These are phyloP conservation scores for Canariomyces notabilis DNA, from an alignment of 2,329 filamentous ascomycete genomes.

Conservation along the genomic window DNA sequence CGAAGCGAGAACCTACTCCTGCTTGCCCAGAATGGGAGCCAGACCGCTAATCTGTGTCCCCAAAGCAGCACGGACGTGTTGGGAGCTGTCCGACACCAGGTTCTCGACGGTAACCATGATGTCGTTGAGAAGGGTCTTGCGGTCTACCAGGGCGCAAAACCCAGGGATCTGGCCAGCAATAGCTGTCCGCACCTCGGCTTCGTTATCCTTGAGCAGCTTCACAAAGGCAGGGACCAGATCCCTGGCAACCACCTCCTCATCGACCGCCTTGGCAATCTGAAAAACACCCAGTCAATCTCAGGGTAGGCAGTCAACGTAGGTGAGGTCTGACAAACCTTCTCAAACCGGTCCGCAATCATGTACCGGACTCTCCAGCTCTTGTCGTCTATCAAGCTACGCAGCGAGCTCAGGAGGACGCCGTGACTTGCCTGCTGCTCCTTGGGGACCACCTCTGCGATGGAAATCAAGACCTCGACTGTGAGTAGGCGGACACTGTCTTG, in stretches of 20 bases:
- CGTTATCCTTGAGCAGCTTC: slow-evolving; percentile 94
- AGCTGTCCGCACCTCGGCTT: slow-evolving; percentile 94
- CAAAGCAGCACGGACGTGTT: slow-evolving; percentile 92
- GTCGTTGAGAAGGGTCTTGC: slow-evolving; percentile 82
- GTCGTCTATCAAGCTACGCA: slow-evolving; percentile 93
- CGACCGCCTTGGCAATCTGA: slow-evolving; percentile 98
- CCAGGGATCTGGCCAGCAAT: slow-evolving; percentile 97
- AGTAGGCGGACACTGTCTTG: slow-evolving; percentile 95
- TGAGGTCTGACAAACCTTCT: slow-evolving; percentile 61
- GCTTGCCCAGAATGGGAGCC: slow-evolving; percentile 93
- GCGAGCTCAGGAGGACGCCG: slow-evolving; percentile 81
- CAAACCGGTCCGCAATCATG: slow-evolving; percentile 98
- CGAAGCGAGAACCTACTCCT: slow-evolving; percentile 62
- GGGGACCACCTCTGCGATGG: slow-evolving; percentile 92
- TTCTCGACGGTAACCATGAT: slow-evolving; percentile 97
- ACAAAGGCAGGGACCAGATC: slow-evolving; percentile 96
- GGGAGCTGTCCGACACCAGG: slow-evolving; percentile 89
- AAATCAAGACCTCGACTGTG: slow-evolving; percentile 93
- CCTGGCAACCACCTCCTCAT: slow-evolving; percentile 89
- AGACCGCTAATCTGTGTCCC: slow-evolving; percentile 96
- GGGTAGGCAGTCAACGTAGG: not conserved
- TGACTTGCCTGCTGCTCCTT: slow-evolving; percentile 98
- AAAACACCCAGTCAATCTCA: slow-evolving; percentile 21
- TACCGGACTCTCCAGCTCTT: slow-evolving; percentile 99
- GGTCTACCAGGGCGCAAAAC: slow-evolving; percentile 87